Evolutionary conservation across 768 basidiomycete species (phyloP), one percentile per base, ranked within the genome.

Genomic region (Tulasnella sp.): DNA sequence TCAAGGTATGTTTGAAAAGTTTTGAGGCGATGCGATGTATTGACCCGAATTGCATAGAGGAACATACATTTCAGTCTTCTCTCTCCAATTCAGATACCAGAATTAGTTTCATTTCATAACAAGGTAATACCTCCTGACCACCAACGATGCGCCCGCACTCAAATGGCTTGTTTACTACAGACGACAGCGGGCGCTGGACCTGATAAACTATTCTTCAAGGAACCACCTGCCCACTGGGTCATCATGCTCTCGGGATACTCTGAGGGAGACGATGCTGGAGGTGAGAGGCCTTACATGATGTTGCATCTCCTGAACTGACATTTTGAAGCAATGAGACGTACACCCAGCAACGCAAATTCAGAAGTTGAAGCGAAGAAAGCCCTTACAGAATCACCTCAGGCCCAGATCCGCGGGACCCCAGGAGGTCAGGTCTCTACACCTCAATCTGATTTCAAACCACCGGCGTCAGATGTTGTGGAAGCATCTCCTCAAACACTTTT

Each of bases 51-150:
- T 3, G 40, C 40, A 24, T 31, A 51, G 49, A 42, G 49, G 10
- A 32, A 51, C 31, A 51, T 51, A 24, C 41, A 51, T 10, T 25
- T 51, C 10, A 41, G 27, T 16, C 44, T 42, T 29, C 27, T 51
- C 16, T 31, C 44, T 15, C 25, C 39, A 7, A 42, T 28, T 43
- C 27, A 15, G 10, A 51, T 51, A 22, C 2, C 37, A 12, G 13
- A 12, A 8, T 29, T 44, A 27, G 22, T 15, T 8, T 39, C 41
- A 5, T 32, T 51, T 28, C 44, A 42, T 32, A 10, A 43, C 16
- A 51, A 51, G 43, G 43, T 45, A 22, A 15, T 10, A 42, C 12
- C 20, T 22, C 10, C n/a, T n/a, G n/a, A n/a, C n/a, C n/a, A n/a
- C n/a, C n/a, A n/a, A n/a, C n/a, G n/a, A n/a, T n/a, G n/a, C n/a